Evolutionary conservation across 148 eudicot genomes (phyloP).

Genomic region (Persicaria maculosa): DNA sequence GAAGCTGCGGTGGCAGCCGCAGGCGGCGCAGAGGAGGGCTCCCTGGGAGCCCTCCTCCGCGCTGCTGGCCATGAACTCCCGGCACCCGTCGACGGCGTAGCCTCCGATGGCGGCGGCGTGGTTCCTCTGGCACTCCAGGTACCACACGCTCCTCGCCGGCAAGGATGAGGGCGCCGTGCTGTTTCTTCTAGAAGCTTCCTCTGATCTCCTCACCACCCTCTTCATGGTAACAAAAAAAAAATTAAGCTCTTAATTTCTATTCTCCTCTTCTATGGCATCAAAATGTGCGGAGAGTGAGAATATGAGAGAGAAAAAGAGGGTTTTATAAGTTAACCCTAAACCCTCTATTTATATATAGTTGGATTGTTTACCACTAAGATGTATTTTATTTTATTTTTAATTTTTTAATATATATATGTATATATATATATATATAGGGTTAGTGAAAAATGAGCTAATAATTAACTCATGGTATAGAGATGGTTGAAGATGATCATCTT

Average conservation of each 20-base stretch:
- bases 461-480: no score
- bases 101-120: slow-evolving; percentile 48
- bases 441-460: no score
- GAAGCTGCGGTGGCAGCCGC: slow-evolving; percentile 59
- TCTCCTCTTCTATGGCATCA: background rate
- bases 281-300: slow-evolving; percentile 1
- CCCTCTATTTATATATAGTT: background rate
- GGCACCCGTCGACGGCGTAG: slow-evolving; percentile 51
- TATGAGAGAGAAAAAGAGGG: slow-evolving; percentile 13
- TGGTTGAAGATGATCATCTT: no score
- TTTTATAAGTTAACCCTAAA: slow-evolving; percentile 20
- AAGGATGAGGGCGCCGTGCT: slow-evolving; percentile 13
- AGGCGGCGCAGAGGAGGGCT: slow-evolving; percentile 45
- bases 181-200: slow-evolving; percentile 22
- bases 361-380: background rate
- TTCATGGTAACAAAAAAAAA: background rate
- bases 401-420: no score
- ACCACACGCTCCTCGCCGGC: slow-evolving; percentile 26
- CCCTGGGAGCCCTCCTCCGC: slow-evolving; percentile 28
- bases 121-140: slow-evolving; percentile 48
- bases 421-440: no score
- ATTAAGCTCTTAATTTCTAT: background rate
- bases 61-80: slow-evolving; percentile 45
- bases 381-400: background rate
- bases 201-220: slow-evolving; percentile 22